Conservation (phyloP, 2,329 filamentous ascomycete genomes). For the Dothistroma pini region DNA sequence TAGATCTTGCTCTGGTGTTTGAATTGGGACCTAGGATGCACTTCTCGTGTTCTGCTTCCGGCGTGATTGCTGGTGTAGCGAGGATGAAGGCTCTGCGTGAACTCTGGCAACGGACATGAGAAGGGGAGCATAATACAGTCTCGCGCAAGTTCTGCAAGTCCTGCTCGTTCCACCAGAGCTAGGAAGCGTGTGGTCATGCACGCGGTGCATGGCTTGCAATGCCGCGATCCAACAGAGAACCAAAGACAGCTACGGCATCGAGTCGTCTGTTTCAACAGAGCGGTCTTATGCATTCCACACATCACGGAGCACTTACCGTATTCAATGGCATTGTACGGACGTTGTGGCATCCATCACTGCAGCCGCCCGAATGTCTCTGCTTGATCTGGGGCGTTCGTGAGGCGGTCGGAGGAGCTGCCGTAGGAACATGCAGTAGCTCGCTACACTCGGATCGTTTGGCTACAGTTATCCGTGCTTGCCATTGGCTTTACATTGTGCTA, state of each 20-base stretch:
- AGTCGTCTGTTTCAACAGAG: conserved; percentile 2
- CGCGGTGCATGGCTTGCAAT: background rate
- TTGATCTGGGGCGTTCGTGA: background rate
- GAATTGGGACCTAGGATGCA: background rate
- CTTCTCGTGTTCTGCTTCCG: background rate
- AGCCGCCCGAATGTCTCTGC: background rate
- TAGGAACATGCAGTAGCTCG: background rate
- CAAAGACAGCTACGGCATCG: background rate
- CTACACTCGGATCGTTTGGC: conserved; percentile 1
- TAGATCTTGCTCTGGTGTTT: background rate
- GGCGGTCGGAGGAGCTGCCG: background rate
- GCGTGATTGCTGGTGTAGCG: background rate
- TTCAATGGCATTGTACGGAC: background rate
- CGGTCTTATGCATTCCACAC: background rate
- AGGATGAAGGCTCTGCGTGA: background rate
- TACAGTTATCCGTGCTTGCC: background rate
- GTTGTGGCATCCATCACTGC: background rate
- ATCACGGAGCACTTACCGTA: background rate
- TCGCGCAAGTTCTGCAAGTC: conserved; percentile 4
- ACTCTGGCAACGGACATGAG: conserved; percentile 1
- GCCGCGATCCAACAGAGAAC: conserved; percentile 4
- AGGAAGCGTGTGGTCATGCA: background rate
- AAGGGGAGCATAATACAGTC: conserved; percentile 5
- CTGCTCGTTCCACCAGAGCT: background rate
- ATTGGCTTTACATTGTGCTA: background rate